Conservation (phyloP, 2,329 filamentous ascomycete species). For the Colletotrichum sansevieriae region DNA sequence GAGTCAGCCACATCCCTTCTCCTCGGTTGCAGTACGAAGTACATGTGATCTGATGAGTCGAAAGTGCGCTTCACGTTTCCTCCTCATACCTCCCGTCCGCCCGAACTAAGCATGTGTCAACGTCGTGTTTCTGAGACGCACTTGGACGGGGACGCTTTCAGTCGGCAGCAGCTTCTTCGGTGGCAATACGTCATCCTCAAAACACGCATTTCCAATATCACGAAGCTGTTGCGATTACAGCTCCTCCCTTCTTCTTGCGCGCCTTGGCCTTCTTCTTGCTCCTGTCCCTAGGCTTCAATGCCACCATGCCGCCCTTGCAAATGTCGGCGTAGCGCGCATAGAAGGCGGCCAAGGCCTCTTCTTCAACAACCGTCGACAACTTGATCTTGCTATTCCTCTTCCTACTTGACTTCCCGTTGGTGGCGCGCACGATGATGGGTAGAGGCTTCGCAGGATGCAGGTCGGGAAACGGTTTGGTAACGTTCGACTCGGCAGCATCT, state of each 20-base stretch:
- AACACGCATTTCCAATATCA: neutral
- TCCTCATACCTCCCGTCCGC: too few relatives aligned
- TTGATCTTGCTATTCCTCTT: slow-evolving; percentile 74
- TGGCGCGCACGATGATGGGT: slow-evolving; percentile 85
- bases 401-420: slow-evolving; percentile 79
- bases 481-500: slow-evolving; percentile 57
- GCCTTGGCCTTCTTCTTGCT: slow-evolving; percentile 88
- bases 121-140: too few relatives aligned
- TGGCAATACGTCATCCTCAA: too few relatives aligned
- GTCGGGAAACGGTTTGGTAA: slow-evolving; percentile 68
- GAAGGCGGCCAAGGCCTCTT: slow-evolving; percentile 82
- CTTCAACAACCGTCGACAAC: slow-evolving; percentile 84
- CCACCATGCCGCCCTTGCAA: slow-evolving; percentile 89
- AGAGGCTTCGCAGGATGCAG: slow-evolving; percentile 69
- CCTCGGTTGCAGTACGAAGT: too few relatives aligned
- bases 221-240: slow-evolving; percentile 1
- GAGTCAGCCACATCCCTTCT: too few relatives aligned
- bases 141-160: too few relatives aligned
- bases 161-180: too few relatives aligned
- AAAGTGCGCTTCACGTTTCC: too few relatives aligned
- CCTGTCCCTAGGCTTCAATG: slow-evolving; percentile 92
- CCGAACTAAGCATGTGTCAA: too few relatives aligned
- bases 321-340: slow-evolving; percentile 89
- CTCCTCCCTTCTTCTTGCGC: slow-evolving; percentile 71
- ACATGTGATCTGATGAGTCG: too few relatives aligned